These are phyloP conservation scores for Hyaloscypha finlandica DNA, from an alignment of 495 filamentous ascomycete species.

Conservation along the genomic window DNA sequence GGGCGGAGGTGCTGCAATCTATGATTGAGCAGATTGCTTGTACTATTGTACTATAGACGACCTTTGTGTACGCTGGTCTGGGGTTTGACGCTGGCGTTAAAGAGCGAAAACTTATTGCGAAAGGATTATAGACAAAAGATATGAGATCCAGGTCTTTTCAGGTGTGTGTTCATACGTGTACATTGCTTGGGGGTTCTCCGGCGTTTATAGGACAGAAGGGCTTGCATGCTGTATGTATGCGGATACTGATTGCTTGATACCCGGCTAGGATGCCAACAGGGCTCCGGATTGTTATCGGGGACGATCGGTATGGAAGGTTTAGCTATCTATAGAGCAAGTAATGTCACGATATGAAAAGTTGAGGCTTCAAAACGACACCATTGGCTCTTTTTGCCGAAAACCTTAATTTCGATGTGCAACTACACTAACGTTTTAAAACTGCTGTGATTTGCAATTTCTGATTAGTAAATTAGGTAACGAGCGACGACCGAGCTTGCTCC, in stretches of 20 bases:
- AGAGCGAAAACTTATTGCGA: background rate
- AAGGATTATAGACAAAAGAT: conserved; percentile 7
- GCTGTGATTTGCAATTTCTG: no score
- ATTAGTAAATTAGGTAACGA: no score
- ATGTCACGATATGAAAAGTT: background rate
- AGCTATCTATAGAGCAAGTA: background rate
- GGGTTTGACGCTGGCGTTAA: conserved; percentile 10
- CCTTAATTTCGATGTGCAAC: no score
- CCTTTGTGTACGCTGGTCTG: conserved; percentile 14
- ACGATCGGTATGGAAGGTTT: conserved; percentile 7
- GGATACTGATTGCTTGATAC: conserved; percentile 15
- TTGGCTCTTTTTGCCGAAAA: background rate
- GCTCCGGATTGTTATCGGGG: background rate
- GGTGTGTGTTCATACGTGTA: conserved; percentile 1
- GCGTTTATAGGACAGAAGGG: conserved; percentile 13
- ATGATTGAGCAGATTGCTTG: conserved; percentile 14
- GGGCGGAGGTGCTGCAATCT: conserved; percentile 10
- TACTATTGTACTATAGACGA: conserved; percentile 15
- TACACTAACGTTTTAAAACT: no score
- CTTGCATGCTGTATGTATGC: conserved; percentile 15
- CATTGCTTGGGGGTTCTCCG: conserved; percentile 7
- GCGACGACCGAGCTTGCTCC: no score
- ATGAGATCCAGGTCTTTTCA: conserved; percentile 4
- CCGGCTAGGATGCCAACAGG: conserved; percentile 17
- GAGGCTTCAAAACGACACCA: background rate